Evolutionary conservation across 1,284 basidiomycete genomes (phyloP).

Genomic region (Ceratobasidium sp.): DNA sequence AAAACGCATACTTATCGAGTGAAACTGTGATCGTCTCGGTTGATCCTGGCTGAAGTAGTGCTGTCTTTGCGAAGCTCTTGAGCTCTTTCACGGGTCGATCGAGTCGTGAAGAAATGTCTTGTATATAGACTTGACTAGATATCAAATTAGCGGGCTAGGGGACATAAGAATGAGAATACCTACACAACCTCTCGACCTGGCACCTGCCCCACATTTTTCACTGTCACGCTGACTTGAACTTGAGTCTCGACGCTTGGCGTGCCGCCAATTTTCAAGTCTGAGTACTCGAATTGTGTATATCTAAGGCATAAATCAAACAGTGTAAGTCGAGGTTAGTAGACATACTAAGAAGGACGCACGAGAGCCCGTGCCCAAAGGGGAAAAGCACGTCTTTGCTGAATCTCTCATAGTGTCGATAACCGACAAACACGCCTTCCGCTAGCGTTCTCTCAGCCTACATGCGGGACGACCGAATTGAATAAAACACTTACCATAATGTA

Average conservation of each 20-base stretch:
- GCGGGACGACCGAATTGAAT: background rate
- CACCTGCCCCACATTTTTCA: slow-evolving; percentile 63
- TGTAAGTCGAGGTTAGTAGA: background rate
- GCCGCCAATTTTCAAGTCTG: slow-evolving; percentile 60
- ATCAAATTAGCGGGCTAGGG: slow-evolving; percentile 55
- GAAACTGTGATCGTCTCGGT: slow-evolving; percentile 53
- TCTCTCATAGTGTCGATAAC: slow-evolving; percentile 41
- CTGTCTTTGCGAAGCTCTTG: slow-evolving; percentile 65
- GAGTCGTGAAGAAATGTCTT: slow-evolving; percentile 51
- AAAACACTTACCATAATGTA: slow-evolving; percentile 48
- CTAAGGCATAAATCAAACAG: slow-evolving; percentile 74
- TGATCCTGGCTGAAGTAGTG: slow-evolving; percentile 59
- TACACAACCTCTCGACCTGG: slow-evolving; percentile 10
- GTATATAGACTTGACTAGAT: slow-evolving; percentile 67
- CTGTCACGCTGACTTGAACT: slow-evolving; percentile 58
- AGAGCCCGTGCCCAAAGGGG: slow-evolving; percentile 50
- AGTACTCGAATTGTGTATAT: slow-evolving; percentile 76
- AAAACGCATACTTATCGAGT: slow-evolving; percentile 66
- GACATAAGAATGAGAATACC: background rate
- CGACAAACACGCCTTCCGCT: slow-evolving; percentile 41
- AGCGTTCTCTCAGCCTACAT: background rate
- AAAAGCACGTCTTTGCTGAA: slow-evolving; percentile 39
- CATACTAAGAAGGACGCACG: background rate
- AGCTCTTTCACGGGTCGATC: slow-evolving; percentile 63
- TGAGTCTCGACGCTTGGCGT: slow-evolving; percentile 47